Conservation (phyloP, 805 yeast species). For the Geotrichum ghanense region DNA sequence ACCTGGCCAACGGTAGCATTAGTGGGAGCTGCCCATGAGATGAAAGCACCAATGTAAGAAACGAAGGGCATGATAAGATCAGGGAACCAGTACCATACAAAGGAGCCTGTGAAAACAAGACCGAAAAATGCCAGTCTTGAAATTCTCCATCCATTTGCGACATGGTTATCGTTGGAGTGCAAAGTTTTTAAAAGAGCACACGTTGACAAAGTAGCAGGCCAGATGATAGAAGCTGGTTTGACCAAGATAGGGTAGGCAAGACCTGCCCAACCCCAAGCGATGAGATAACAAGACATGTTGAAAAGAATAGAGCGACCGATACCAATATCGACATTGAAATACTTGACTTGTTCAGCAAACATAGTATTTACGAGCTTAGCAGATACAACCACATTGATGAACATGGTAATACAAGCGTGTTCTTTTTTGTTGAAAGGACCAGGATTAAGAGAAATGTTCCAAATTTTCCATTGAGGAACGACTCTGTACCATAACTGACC, state of each 20-base stretch:
- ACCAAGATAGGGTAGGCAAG: constrained; percentile 46
- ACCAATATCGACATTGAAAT: constrained; percentile 29
- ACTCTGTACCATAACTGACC: constrained; percentile 39
- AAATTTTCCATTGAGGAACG: constrained; percentile 25
- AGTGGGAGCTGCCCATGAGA: constrained; percentile 50
- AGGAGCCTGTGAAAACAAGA: constrained; percentile 29
- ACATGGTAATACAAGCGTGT: constrained; percentile 44
- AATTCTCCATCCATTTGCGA: constrained; percentile 51
- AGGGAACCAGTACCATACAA: constrained; percentile 50
- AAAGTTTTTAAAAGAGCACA: constrained; percentile 45
- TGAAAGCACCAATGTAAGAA: constrained; percentile 46
- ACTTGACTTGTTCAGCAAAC: constrained; percentile 37
- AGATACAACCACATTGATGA: constrained; percentile 32
- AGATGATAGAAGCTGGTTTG: constrained; percentile 52
- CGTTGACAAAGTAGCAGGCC: constrained; percentile 59
- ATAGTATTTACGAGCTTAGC: constrained; percentile 27
- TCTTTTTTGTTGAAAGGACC: constrained; percentile 54
- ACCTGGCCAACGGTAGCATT: constrained; percentile 51
- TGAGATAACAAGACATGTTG: constrained; percentile 34
- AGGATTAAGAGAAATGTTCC: constrained; percentile 38
- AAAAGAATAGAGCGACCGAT: constrained; percentile 59
- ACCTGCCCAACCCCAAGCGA: constrained; percentile 26
- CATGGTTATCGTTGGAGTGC: constrained; percentile 36
- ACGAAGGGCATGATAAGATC: constrained; percentile 49
- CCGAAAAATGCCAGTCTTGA: constrained; percentile 40